These are phyloP conservation scores for Geotrichum phurueaensis DNA, from an alignment of 1,139 yeast species.

Conservation along the genomic window DNA sequence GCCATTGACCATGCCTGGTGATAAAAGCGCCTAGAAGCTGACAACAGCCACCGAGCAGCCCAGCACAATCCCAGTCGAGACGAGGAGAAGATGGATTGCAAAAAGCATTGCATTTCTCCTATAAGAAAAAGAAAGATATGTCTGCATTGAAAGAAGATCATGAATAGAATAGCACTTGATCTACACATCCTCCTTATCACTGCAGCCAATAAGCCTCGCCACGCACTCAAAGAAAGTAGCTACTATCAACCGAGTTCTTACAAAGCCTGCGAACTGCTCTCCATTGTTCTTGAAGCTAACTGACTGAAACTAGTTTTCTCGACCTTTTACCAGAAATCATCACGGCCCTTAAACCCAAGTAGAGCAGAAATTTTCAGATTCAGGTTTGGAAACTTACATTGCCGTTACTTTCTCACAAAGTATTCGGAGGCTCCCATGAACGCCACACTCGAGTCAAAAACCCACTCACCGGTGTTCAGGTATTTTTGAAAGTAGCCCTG, in stretches of 20 bases:
- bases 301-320: background rate
- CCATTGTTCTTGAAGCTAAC: background rate
- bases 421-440: constrained; percentile 65
- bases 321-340: background rate
- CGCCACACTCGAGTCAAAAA: constrained; percentile 68
- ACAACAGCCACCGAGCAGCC: background rate
- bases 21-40: background rate
- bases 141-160: background rate
- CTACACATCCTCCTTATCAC: background rate
- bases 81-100: background rate
- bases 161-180: background rate
- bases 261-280: background rate
- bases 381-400: background rate
- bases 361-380: background rate
- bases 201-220: background rate
- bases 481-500: constrained; percentile 58
- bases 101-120: background rate
- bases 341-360: background rate
- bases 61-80: constrained; percentile 4
- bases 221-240: background rate
- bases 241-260: background rate
- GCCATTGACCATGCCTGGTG: constrained; percentile 14
- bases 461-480: constrained; percentile 73
- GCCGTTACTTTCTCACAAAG: constrained; percentile 46
- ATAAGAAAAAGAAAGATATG: background rate